phyloP scores from a whole-genome alignment of 2,329 filamentous ascomycete species.

The Daldinia sp. region DNA sequence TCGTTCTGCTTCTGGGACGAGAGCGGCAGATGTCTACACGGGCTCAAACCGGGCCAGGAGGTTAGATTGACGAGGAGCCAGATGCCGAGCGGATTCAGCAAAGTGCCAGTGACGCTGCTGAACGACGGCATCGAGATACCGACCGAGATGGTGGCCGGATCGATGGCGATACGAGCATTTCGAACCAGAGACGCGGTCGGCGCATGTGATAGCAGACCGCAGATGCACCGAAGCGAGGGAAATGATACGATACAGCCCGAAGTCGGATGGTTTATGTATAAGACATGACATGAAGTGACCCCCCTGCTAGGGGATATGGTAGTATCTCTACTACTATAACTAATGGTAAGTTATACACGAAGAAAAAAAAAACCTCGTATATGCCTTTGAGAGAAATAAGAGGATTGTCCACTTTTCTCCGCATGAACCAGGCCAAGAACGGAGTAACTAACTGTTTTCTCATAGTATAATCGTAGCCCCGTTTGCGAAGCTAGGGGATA shows the following conservation, averaged over 20 bases:
- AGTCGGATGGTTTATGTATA: conserved; percentile 47
- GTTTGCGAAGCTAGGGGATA: not conserved
- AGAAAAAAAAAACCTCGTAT: not conserved
- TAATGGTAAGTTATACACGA: conserved; percentile 36
- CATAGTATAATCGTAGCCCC: conserved; percentile 24
- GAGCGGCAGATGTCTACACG: conserved; percentile 40
- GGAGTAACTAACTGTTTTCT: conserved; percentile 1
- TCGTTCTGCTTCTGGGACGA: conserved; percentile 48
- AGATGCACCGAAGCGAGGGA: conserved; percentile 14
- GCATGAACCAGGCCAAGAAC: not conserved
- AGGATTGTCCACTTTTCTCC: not conserved
- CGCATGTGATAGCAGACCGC: conserved; percentile 12
- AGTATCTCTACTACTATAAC: conserved; percentile 10
- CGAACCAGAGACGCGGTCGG: conserved; percentile 24
- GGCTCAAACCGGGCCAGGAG: conserved; percentile 19
- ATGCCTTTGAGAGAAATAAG: not conserved
- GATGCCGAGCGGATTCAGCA: conserved; percentile 44
- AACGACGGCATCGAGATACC: conserved; percentile 39
- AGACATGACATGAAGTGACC: conserved; percentile 33
- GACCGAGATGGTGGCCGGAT: conserved; percentile 46
- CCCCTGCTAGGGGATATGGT: not conserved
- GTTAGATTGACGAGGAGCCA: conserved; percentile 38
- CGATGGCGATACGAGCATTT: conserved; percentile 39
- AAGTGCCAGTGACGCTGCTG: conserved; percentile 42
- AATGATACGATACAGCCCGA: conserved; percentile 45